Base-by-base conservation (phyloP, 1,284 basidiomycete species). In the Fomitopsis palustris region DNA sequence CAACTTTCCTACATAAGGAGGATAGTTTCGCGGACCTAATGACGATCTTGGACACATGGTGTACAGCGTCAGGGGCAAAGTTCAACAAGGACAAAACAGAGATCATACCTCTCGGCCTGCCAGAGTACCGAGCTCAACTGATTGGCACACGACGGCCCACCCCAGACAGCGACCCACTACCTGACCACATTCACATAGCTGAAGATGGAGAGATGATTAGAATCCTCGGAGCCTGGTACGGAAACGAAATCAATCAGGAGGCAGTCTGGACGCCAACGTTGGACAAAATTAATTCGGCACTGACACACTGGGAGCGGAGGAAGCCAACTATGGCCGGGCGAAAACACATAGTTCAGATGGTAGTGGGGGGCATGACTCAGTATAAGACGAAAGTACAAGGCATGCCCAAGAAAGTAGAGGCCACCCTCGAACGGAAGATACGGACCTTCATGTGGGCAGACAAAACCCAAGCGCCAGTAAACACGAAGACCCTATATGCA, bases 221-320 rank as follows among this genome's bases (percentile, higher is more conserved):
- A 1, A 63, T 63, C 4, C 65, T 76, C 0, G 73, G 74, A 0
- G 67, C 68, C 0, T 72, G 66, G 59, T 35, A 71, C 0, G 70
- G 73, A 0, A 71, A 76, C 52, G 33, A 59, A 0, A 25, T 61
- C 0, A 21, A 64, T 17, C 21, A 61, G 0, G 41, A 23, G 0
- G 52, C 41, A 0, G 63, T 62, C 0, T 75, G 73, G 74, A 47
- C 47, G 5, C 10, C 52, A 2, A 61, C 68, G 0, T 1, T 71
- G 0, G 62, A 69, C 0, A 66, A 64, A 42, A 59, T 69, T 2
- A 19, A 55, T 0, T 12, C 3, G 0, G 31, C 19, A 19, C 31
- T 33, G 10, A 10, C 31, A 4, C 31, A 10, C 5, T 33, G 31
- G 31, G 31, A 33, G 31, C 4, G 10, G 31, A 33, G 35, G 35